phyloP scores from a whole-genome alignment of 495 filamentous ascomycete genomes.

The Xylaria palmicola region DNA sequence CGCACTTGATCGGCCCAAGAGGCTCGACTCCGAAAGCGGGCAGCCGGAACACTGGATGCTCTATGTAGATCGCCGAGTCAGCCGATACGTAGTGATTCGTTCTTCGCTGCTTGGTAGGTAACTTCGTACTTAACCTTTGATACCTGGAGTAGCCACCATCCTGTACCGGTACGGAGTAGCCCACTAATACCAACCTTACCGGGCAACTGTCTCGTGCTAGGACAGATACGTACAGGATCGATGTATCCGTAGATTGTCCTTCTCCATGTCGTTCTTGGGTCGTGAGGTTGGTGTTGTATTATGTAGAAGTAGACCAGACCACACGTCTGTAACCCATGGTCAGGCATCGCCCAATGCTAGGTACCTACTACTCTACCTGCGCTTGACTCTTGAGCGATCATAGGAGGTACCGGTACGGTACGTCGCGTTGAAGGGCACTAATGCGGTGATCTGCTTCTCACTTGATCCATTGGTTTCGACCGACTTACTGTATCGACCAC shows the following conservation, averaged over 20 bases:
- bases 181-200: no score
- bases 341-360: neutral
- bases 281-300: neutral
- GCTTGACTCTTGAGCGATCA: neutral
- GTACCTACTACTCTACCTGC: neutral
- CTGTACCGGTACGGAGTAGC: no score
- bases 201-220: no score
- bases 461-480: slow-evolving; percentile 8
- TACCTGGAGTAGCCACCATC: no score
- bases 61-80: neutral
- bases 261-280: neutral
- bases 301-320: no score
- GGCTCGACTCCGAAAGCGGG: slow-evolving; percentile 35
- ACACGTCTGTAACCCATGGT: neutral
- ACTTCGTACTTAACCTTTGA: neutral
- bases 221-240: no score
- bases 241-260: neutral
- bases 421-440: slow-evolving; percentile 1
- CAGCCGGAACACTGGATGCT: slow-evolving; percentile 2
- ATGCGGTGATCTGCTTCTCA: slow-evolving; percentile 3
- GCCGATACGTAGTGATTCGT: slow-evolving; percentile 4
- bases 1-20: slow-evolving; percentile 8
- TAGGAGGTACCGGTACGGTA: neutral
- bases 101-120: neutral
- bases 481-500: slow-evolving; percentile 13